Percentiles rank a stretch among this genome's conserved stretches.
Evolutionary conservation across 2,329 filamentous ascomycete genomes (phyloP).

Genomic region (Trichoderma aggressivum): DNA sequence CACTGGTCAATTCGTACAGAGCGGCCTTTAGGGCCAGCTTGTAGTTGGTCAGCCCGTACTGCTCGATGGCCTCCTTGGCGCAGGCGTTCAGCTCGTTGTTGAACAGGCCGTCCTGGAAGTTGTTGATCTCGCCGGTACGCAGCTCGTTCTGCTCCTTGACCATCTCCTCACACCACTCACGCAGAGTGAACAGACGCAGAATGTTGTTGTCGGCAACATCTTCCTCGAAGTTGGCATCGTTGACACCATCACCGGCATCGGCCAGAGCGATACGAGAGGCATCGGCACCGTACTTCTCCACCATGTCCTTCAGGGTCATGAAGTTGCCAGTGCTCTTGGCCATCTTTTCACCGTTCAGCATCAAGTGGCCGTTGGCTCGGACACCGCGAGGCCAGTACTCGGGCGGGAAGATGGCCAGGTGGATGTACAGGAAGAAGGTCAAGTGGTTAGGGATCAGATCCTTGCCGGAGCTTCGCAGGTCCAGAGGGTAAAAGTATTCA

Average conservation of each 20-base stretch:
- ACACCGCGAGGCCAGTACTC: constrained; percentile 87
- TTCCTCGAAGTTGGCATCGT: constrained; percentile 97
- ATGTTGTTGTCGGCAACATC: constrained; percentile 89
- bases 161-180: constrained; percentile 91
- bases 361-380: constrained; percentile 86
- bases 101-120: constrained; percentile 85
- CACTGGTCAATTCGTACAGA: constrained; percentile 86
- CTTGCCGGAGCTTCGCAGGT: constrained; percentile 85
- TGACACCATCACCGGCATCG: constrained; percentile 89
- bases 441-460: constrained; percentile 91
- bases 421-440: constrained; percentile 93
- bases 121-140: constrained; percentile 69
- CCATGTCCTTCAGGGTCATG: constrained; percentile 80
- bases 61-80: constrained; percentile 71
- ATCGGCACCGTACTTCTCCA: constrained; percentile 91
- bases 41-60: constrained; percentile 79
- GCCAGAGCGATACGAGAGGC: constrained; percentile 87
- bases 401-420: constrained; percentile 80
- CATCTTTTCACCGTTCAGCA: constrained; percentile 98
- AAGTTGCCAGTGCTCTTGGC: constrained; percentile 97
- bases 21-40: constrained; percentile 76
- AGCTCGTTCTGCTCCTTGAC: constrained; percentile 65
- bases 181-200: constrained; percentile 73
- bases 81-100: constrained; percentile 88
- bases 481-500: constrained; percentile 94